These are phyloP conservation scores for Candida montana DNA, from an alignment of 805 yeast species.

Conservation along the genomic window DNA sequence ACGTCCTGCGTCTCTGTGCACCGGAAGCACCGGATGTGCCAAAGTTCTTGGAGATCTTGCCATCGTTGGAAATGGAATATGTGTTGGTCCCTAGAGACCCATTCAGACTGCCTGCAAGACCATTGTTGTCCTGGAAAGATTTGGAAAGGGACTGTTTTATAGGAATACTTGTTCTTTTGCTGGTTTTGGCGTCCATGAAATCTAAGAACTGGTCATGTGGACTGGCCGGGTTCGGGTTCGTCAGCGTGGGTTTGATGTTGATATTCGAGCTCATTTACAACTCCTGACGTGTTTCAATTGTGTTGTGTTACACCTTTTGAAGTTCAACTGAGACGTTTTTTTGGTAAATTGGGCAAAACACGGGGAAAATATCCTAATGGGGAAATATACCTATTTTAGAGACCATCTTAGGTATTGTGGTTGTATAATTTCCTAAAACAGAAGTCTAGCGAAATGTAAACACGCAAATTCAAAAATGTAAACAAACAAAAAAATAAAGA, in stretches of 20 bases:
- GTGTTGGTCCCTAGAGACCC: background rate
- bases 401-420: background rate
- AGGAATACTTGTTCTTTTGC: conserved; percentile 16
- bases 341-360: background rate
- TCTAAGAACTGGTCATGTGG: conserved; percentile 10
- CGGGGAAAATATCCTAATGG: background rate
- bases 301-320: too few species aligned
- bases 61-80: conserved; percentile 14
- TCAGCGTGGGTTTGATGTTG: conserved; percentile 4
- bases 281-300: too few species aligned
- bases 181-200: conserved; percentile 9
- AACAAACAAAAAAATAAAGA: conserved; percentile 1
- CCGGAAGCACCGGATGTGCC: background rate
- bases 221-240: background rate
- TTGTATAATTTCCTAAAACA: background rate
- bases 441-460: conserved; percentile 14
- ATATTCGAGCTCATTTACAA: background rate
- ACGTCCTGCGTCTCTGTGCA: conserved; percentile 15
- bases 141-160: conserved; percentile 23
- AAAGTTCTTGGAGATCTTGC: conserved; percentile 17
- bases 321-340: background rate
- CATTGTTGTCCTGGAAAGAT: conserved; percentile 20
- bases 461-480: conserved; percentile 9
- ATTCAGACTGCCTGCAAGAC: background rate
- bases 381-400: background rate